Evolutionary conservation across 306 rosid species (phyloP).

Genomic region (Vachellia pachyceras): DNA sequence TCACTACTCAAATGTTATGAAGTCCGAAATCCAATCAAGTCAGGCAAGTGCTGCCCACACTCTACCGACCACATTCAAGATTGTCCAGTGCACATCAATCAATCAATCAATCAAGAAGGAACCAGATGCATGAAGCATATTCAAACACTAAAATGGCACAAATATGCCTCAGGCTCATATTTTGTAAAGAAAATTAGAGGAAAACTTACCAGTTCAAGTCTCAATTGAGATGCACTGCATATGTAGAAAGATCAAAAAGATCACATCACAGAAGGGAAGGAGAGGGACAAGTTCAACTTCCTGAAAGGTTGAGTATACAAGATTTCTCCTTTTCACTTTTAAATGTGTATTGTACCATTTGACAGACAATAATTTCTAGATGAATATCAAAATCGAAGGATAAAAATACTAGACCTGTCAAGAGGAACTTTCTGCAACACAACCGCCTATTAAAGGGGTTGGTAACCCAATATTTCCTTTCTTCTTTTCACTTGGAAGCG

Average conservation of each 20-base stretch:
- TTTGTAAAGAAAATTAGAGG: background rate
- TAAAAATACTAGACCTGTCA: background rate
- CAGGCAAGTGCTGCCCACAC: background rate
- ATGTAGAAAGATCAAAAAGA: background rate
- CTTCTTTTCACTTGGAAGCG: conserved; percentile 41
- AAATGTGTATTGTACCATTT: background rate
- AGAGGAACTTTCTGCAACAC: conserved; percentile 10
- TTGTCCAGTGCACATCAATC: background rate
- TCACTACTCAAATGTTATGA: background rate
- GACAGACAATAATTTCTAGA: conserved; percentile 6
- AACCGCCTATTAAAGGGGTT: conserved; percentile 30
- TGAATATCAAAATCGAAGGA: background rate
- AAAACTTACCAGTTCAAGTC: background rate
- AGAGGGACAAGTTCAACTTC: background rate
- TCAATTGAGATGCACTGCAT: background rate
- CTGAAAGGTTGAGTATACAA: background rate
- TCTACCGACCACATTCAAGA: background rate
- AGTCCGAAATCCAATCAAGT: background rate
- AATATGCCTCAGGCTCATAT: background rate
- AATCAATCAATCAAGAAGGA: too few species aligned
- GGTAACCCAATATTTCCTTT: conserved; percentile 42
- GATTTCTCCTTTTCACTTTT: background rate
- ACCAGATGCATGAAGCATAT: background rate
- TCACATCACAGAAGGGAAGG: background rate
- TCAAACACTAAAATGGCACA: background rate